Evolutionary conservation across 306 rosid genomes (phyloP), one percentile per base, ranked within the genome.

Genomic region (Vigna unguiculata): DNA sequence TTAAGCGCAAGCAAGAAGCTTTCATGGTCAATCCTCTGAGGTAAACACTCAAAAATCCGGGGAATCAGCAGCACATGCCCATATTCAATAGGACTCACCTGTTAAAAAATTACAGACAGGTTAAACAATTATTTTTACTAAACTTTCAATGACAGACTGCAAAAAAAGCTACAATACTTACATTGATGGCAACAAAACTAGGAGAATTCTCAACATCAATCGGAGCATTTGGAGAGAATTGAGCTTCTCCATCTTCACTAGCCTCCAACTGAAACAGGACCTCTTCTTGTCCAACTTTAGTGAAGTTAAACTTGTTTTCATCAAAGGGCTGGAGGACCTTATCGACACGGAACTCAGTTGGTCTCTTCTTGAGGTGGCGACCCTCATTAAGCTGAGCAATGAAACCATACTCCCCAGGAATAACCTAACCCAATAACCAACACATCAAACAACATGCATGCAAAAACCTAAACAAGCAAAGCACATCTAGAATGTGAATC

Each of bases 1-100:
- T 88, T 87, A 59, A 95, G 89, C n/a, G 99, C 99, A 69, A 95
- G 97, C 82, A 83, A 76, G 77, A 92, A 82, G 91, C 96, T 92
- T 41, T 77, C 88, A 4, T 75, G 87, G 81, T 95, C 99, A 65
- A 95, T 92, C 90, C 87, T 87, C 78, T 95, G 99, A 0, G 97
- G 99, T 70, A 92, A 72, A 78, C 89, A 74, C 87, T 95, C 92
- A 0, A 90, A 80, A 72, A 90, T 76, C 8, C 91, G 93, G n/a
- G 99, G 99, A 80, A 95, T 89, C 83, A 95, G 85, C 62, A 95
- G 89, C 82, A 95, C 99, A 43, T 95, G 99, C 34, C 99, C 99
- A 65, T 92, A 95, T 74, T 95, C 97, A 77, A 95, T 95, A 4
- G 99, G 99, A 87, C 98, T 95, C 25, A 95, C 99, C 99, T 95